Evolutionary conservation across 345 rosid species (phyloP).

Genomic region (Citrus unshiu): DNA sequence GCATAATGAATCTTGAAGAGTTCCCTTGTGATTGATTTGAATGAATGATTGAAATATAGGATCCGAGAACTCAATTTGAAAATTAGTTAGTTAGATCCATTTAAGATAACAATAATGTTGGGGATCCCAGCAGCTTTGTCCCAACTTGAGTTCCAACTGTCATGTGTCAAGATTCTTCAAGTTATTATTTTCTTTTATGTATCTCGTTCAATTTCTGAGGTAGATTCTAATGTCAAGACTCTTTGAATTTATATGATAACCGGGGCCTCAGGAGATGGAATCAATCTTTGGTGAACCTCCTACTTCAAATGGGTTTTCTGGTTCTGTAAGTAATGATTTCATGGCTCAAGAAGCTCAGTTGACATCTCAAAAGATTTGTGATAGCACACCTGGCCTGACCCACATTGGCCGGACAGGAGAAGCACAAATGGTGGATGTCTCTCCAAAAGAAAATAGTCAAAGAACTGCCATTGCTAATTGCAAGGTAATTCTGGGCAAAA

Average conservation of each 20-base stretch:
- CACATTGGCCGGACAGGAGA: conserved; percentile 64
- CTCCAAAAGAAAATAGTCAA: conserved; percentile 56
- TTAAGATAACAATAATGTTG: background rate
- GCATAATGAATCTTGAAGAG: background rate
- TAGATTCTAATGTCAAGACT: background rate
- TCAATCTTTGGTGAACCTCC: conserved; percentile 72
- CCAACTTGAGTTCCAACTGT: no score
- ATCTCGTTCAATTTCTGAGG: background rate
- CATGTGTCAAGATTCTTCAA: background rate
- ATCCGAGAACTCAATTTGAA: background rate
- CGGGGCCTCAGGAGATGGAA: conserved; percentile 71
- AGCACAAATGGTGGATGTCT: conserved; percentile 96
- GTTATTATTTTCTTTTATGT: background rate
- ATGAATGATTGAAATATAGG: background rate
- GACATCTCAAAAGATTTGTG: conserved; percentile 17
- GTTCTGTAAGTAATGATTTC: conserved; percentile 25
- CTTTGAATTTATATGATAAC: background rate
- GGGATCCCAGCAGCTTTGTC: no score
- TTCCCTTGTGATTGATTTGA: background rate
- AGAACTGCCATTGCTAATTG: conserved; percentile 78
- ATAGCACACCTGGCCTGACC: conserved; percentile 35
- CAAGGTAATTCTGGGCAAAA: conserved; percentile 67
- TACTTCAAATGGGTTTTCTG: conserved; percentile 43
- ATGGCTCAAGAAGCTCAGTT: conserved; percentile 23
- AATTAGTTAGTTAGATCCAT: background rate